A percentile compares a stretch with the other conserved stretches of the same genome.
Conservation (phyloP, 2,329 filamentous ascomycete species). For the Aspergillus alliaceus region DNA sequence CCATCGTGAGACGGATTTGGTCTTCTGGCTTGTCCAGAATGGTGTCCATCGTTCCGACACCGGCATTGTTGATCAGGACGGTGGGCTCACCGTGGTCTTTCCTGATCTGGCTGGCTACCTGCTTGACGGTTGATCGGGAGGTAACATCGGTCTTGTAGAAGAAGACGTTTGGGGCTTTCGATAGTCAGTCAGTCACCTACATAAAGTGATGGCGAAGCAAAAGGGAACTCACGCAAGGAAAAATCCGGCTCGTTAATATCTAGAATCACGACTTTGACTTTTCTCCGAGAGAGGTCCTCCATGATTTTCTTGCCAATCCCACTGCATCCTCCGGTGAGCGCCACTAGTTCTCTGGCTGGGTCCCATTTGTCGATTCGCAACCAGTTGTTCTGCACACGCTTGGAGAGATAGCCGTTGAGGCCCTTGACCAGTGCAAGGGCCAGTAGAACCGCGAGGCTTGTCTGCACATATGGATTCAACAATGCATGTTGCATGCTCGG, state of each 20-base stretch:
- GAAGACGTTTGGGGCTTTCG: constrained; percentile 31
- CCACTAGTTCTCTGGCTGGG: constrained; percentile 15
- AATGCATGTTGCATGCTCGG: too few species aligned
- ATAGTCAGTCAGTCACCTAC: too few species aligned
- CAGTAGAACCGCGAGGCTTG: too few species aligned
- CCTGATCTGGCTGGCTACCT: constrained; percentile 40
- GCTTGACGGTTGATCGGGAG: constrained; percentile 28
- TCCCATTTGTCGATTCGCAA: constrained; percentile 4
- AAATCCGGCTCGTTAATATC: constrained; percentile 35
- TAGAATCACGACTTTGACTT: constrained; percentile 24
- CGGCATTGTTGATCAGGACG: constrained; percentile 52
- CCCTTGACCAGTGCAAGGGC: too few species aligned
- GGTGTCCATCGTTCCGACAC: constrained; percentile 47
- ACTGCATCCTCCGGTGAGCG: constrained; percentile 21
- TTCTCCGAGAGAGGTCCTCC: constrained; percentile 10
- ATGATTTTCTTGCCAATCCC: constrained; percentile 22
- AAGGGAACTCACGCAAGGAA: constrained; percentile 22
- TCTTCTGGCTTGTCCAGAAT: constrained; percentile 48
- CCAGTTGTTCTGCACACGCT: constrained; percentile 3
- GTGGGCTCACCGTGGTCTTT: constrained; percentile 44
- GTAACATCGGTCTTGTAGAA: constrained; percentile 42
- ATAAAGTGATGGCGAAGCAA: neutral
- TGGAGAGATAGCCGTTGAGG: neutral
- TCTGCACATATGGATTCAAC: too few species aligned
- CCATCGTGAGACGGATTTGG: constrained; percentile 50